Evolutionary conservation across 2,329 filamentous ascomycete genomes (phyloP).

Genomic region (Fusarium pseudograminearum): DNA sequence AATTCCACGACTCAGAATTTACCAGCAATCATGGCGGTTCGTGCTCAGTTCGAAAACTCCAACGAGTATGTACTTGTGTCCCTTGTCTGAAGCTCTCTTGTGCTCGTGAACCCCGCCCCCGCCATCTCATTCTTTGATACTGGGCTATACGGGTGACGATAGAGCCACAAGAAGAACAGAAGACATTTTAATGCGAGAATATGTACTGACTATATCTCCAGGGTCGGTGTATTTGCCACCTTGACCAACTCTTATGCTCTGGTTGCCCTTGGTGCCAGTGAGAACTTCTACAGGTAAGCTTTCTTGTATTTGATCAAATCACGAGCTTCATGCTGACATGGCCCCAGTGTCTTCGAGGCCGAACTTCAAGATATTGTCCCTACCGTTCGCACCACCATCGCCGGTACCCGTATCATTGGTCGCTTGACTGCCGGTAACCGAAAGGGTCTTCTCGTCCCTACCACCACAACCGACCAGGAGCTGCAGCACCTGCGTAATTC

Average conservation of each 20-base stretch:
- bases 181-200: background rate
- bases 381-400: slow-evolving; percentile 96
- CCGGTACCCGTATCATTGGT: slow-evolving; percentile 94
- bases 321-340: slow-evolving; percentile 5
- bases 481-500: slow-evolving; percentile 96
- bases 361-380: slow-evolving; percentile 98
- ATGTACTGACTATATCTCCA: slow-evolving; percentile 54
- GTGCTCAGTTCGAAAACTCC: slow-evolving; percentile 87
- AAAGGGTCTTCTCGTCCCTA: slow-evolving; percentile 95
- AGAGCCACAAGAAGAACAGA: background rate
- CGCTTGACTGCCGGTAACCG: slow-evolving; percentile 96
- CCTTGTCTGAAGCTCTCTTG: slow-evolving; percentile 16
- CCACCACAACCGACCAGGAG: slow-evolving; percentile 96
- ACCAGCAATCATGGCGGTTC: slow-evolving; percentile 69
- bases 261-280: slow-evolving; percentile 92
- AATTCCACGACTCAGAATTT: slow-evolving; percentile 28
- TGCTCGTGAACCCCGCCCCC: slow-evolving; percentile 44
- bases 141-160: slow-evolving; percentile 1
- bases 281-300: slow-evolving; percentile 93
- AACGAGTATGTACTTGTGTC: slow-evolving; percentile 76
- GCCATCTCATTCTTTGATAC: slow-evolving; percentile 32
- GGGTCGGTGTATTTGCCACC: slow-evolving; percentile 95
- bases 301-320: background rate
- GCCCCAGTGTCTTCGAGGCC: slow-evolving; percentile 87
- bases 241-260: slow-evolving; percentile 98